phyloP scores from a whole-genome alignment of 1,284 basidiomycete genomes.

The Ustilago trichophora region DNA sequence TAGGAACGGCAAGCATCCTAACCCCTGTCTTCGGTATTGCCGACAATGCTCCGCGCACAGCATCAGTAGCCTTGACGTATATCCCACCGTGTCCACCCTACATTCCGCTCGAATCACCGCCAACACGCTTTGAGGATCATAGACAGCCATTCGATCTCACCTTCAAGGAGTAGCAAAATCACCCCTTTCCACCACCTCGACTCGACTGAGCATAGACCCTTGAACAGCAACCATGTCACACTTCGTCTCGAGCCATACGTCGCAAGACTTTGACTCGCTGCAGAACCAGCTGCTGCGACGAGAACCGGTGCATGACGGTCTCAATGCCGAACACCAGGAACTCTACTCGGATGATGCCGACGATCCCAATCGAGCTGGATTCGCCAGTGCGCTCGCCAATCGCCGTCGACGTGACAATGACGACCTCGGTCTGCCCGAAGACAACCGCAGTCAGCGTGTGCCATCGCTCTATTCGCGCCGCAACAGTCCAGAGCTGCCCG shows the following conservation, averaged over 20 bases:
- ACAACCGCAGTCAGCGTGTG: slow-evolving; percentile 21
- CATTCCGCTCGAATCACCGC: too few species aligned
- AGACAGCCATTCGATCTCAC: too few species aligned
- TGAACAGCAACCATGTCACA: slow-evolving; percentile 62
- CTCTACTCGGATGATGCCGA: slow-evolving; percentile 15
- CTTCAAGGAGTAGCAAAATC: too few species aligned
- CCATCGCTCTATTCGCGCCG: slow-evolving; percentile 46
- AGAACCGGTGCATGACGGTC: slow-evolving; percentile 30
- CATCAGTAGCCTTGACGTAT: too few species aligned
- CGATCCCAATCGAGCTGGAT: neutral
- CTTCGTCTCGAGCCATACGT: slow-evolving; percentile 57
- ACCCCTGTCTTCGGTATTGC: slow-evolving; percentile 4
- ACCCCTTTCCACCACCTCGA: too few species aligned
- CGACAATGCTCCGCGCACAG: slow-evolving; percentile 20
- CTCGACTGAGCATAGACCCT: too few species aligned
- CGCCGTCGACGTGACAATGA: slow-evolving; percentile 24
- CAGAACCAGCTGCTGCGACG: slow-evolving; percentile 57
- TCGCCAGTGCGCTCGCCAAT: slow-evolving; percentile 16
- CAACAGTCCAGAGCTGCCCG: slow-evolving; percentile 39
- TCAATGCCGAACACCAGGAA: slow-evolving; percentile 17
- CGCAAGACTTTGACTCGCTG: slow-evolving; percentile 58
- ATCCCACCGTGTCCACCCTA: too few species aligned
- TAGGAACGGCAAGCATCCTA: neutral
- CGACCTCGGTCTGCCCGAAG: slow-evolving; percentile 8
- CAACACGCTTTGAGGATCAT: too few species aligned